Evolutionary conservation across 306 rosid genomes (phyloP).

Genomic region (Vachellia pachyceras): DNA sequence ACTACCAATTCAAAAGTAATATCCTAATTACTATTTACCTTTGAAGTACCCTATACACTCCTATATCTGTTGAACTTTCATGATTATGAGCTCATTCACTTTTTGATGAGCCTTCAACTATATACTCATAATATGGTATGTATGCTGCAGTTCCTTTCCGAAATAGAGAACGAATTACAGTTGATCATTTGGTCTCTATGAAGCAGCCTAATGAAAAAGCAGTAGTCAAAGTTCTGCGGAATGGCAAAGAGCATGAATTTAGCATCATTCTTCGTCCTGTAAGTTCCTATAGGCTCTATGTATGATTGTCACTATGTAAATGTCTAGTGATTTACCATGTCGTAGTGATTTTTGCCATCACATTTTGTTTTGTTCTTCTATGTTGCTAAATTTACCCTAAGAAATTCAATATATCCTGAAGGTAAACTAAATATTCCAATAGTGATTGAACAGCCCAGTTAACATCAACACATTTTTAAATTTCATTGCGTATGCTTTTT

Average conservation of each 20-base stretch:
- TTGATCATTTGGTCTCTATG: constrained; percentile 94
- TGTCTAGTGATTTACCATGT: too few relatives aligned
- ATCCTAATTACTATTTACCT: neutral
- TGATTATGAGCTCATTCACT: neutral
- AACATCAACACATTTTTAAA: neutral
- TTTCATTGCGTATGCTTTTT: neutral
- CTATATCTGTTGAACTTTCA: neutral
- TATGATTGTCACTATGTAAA: constrained; percentile 1
- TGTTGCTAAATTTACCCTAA: neutral
- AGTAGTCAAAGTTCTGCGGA: constrained; percentile 62
- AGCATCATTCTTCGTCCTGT: constrained; percentile 68
- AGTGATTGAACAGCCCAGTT: neutral
- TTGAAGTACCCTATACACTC: neutral
- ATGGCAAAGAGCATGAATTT: constrained; percentile 69
- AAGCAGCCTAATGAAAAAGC: constrained; percentile 83
- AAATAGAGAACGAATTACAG: constrained; percentile 91
- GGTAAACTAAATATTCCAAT: neutral
- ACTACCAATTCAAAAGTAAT: neutral
- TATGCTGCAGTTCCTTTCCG: constrained; percentile 75
- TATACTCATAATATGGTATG: constrained; percentile 38
- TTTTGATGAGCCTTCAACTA: neutral
- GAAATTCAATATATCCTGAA: neutral
- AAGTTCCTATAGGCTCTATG: constrained; percentile 48
- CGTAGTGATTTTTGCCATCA: neutral
- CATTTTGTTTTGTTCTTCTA: neutral